Base-by-base conservation (phyloP, 164 flowering plant species). In the Annona squamosa region DNA sequence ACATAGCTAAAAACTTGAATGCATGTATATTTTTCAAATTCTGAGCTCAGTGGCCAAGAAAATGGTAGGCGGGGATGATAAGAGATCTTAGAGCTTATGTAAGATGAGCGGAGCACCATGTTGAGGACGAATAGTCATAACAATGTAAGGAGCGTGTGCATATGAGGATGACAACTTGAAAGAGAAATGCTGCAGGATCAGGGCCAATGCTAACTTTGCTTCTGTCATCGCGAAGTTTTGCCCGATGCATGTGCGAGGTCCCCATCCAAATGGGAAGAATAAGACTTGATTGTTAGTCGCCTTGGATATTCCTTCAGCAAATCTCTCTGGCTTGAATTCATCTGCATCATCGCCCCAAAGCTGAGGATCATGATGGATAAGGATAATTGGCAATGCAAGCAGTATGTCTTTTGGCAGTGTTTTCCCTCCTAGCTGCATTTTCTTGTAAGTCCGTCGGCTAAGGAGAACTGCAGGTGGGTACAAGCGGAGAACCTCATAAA, bases 401-500 rank as follows among this genome's bases (percentile, higher is more conserved):
- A 69, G 67, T 10, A 70, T 63, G 16, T 73, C 79, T 4, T 57
- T 44, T 17, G 76, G 76, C 26, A 77, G 47, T 6, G 9, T 44
- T 46, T 57, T 10, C 4, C 43, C 68, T 71, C 80, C 77, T 46
- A 70, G 56, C 43, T 71, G 72, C 17, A 43, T 73, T 12, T 63
- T 71, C 46, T 62, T 63, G 4, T 37, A 9, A n/a, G 72, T 71
- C 41, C 17, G 5, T 63, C 80, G 68, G 7, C 2, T 2, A 6
- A 79, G 67, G 57, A 18, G 1, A 10, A 42, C 19, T 44, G 5
- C 71, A 17, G 90, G 85, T 63, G 89, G 85, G 47, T 86, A 86
- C 45, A 89, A 19, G 69, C 92, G 80, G 1, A 88, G 75, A 76
- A 81, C 89, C 75, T 88, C 92, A 46, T 83, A 3, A 17, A 88